Percentiles rank a stretch among this genome's conserved stretches.
Evolutionary conservation across 148 eudicot species (phyloP).

Genomic region (Diospyros kaki): DNA sequence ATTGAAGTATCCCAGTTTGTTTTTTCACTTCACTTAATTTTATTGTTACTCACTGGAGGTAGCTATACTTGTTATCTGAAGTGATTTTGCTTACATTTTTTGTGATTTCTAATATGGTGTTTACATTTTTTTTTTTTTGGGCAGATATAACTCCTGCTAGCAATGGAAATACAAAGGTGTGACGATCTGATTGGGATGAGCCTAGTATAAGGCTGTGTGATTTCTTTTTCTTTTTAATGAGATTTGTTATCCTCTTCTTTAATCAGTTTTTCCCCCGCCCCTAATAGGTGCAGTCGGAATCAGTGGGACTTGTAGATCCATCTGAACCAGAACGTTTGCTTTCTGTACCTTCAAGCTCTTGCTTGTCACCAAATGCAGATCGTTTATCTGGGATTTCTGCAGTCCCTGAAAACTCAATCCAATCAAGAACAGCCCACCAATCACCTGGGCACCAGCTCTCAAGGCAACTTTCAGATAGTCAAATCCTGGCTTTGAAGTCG

Average conservation of each 20-base stretch:
- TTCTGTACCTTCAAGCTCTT: conserved; percentile 50
- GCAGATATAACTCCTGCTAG: conserved; percentile 9
- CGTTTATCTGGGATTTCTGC: conserved; percentile 47
- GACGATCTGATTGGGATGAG: conserved; percentile 1
- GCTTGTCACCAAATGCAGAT: conserved; percentile 28
- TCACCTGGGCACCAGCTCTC: conserved; percentile 44
- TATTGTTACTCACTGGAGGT: neutral
- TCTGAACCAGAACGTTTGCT: conserved; percentile 45
- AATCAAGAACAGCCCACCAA: conserved; percentile 37
- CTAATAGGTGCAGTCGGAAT: conserved; percentile 46
- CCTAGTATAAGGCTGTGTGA: conserved; percentile 1
- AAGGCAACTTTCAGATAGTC: conserved; percentile 58
- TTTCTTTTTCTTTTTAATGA: neutral
- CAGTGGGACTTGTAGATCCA: conserved; percentile 31
- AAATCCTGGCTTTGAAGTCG: conserved; percentile 51
- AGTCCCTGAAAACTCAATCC: conserved; percentile 47
- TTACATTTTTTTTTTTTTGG: conserved; percentile 4
- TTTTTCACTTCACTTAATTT: neutral
- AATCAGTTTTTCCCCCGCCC: neutral
- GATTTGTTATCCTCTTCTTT: neutral
- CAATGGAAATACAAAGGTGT: conserved; percentile 2
- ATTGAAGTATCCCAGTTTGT: neutral
- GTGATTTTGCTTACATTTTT: neutral
- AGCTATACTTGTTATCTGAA: neutral
- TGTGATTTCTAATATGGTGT: neutral